A percentile compares a stretch with the other conserved stretches of the same genome.
phyloP scores from a whole-genome alignment of 441 rosid species.

The Breynia disticha region DNA sequence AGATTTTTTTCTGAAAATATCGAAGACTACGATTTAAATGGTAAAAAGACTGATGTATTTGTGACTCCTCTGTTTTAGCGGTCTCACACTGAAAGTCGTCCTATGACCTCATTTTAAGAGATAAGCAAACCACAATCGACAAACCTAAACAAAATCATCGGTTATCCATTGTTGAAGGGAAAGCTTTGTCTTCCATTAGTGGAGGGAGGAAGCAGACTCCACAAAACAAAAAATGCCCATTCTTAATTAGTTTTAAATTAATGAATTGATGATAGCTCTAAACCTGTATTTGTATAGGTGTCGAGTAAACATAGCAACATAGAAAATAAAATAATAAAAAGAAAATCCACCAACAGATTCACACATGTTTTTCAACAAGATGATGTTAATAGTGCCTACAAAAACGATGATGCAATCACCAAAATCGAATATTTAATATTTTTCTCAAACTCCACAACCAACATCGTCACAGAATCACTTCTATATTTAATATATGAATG shows the following conservation, averaged over 20 bases:
- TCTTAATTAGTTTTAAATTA: slow-evolving; percentile 2
- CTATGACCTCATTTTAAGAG: slow-evolving; percentile 2
- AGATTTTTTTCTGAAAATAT: no score
- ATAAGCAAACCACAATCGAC: slow-evolving; percentile 11
- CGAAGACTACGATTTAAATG: no score
- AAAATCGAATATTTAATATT: no score
- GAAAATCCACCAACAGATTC: slow-evolving; percentile 1
- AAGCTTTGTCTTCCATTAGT: slow-evolving; percentile 16
- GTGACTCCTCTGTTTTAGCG: no score
- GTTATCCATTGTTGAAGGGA: slow-evolving; percentile 18
- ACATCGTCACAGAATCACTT: no score
- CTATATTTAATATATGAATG: no score
- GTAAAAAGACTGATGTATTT: no score
- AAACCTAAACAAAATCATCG: slow-evolving; percentile 12
- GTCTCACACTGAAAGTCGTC: no score
- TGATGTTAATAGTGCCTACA: no score
- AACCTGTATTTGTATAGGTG: neutral
- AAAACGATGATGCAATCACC: slow-evolving; percentile 17
- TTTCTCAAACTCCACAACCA: no score
- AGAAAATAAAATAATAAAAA: neutral
- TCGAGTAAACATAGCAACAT: slow-evolving; percentile 6
- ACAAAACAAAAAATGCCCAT: neutral
- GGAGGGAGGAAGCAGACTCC: slow-evolving; percentile 17
- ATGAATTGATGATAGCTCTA: no score
- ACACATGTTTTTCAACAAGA: no score